Evolutionary conservation across 2,329 filamentous ascomycete species (phyloP).

Genomic region (Botryosphaeria dothidea): DNA sequence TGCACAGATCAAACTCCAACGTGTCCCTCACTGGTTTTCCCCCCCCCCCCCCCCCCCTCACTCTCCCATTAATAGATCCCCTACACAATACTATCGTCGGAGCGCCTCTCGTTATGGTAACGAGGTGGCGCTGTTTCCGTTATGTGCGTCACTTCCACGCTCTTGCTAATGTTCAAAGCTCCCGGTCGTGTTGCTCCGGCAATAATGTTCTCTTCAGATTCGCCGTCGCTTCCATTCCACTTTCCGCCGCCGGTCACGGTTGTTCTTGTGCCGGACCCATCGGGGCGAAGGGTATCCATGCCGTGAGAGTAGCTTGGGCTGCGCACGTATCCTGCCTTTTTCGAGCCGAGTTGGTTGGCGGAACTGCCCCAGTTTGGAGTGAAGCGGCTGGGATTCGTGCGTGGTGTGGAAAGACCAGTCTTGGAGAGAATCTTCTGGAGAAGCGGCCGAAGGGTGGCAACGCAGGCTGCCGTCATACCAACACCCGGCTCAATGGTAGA

Average conservation of each 20-base stretch:
- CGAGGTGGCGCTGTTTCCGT: neutral
- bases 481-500: slow-evolving; percentile 35
- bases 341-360: slow-evolving; percentile 9
- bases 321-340: slow-evolving; percentile 23
- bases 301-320: slow-evolving; percentile 10
- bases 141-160: slow-evolving; percentile 16
- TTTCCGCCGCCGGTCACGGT: slow-evolving; percentile 16
- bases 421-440: slow-evolving; percentile 36
- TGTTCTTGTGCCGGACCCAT: slow-evolving; percentile 18
- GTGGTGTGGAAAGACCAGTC: slow-evolving; percentile 25
- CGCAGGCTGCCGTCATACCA: slow-evolving; percentile 48
- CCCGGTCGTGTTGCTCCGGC: neutral
- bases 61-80: neutral
- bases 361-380: slow-evolving; percentile 11
- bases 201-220: slow-evolving; percentile 7
- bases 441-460: slow-evolving; percentile 52
- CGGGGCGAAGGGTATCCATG: slow-evolving; percentile 18
- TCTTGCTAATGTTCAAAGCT: slow-evolving; percentile 17
- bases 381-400: slow-evolving; percentile 6
- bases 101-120: neutral
- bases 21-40: neutral
- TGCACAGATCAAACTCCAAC: slow-evolving; percentile 5
- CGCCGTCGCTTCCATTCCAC: neutral
- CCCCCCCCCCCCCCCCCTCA: neutral
- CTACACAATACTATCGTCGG: slow-evolving; percentile 5